phyloP scores from a whole-genome alignment of 352 stramenopile genomes.

The Pythium guiyangense region DNA sequence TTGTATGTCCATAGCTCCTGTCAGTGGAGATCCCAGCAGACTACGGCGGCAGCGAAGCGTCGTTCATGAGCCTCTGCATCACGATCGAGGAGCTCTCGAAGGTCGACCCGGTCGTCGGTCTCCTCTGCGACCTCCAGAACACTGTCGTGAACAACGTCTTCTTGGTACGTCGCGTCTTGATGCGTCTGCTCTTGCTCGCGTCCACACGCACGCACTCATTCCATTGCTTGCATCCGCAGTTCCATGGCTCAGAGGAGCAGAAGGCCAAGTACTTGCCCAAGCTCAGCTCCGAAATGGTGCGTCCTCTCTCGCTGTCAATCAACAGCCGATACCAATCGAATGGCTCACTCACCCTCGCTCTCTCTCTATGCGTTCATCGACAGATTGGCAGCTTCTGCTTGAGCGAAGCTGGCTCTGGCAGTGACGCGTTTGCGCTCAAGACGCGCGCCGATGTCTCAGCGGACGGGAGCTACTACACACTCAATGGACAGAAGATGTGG shows the following conservation, averaged over 20 bases:
- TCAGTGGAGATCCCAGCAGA: conserved; percentile 94
- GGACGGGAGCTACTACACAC: conserved; percentile 92
- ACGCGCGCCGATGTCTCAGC: conserved; percentile 84
- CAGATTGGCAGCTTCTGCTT: conserved; percentile 96
- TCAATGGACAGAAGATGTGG: conserved; percentile 97
- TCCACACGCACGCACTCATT: background rate
- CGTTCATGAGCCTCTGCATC: conserved; percentile 93
- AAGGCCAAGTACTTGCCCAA: conserved; percentile 86
- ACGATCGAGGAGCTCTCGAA: conserved; percentile 96
- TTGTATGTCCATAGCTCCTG: conserved; percentile 87
- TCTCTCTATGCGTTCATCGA: too few species aligned
- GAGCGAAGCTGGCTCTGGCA: conserved; percentile 91
- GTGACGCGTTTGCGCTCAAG: conserved; percentile 95
- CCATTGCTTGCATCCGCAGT: conserved; percentile 18
- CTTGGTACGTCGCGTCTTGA: conserved; percentile 27
- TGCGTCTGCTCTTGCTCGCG: too few species aligned
- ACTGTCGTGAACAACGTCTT: conserved; percentile 96
- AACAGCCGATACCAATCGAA: too few species aligned
- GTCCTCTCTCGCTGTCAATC: too few species aligned
- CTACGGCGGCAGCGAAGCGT: conserved; percentile 90
- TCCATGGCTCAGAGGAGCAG: conserved; percentile 69
- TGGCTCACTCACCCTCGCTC: too few species aligned
- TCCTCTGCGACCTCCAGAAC: conserved; percentile 96
- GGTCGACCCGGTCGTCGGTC: conserved; percentile 92
- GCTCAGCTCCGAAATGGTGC: conserved; percentile 75